A percentile compares a stretch with the other conserved stretches of the same genome.
phyloP scores from a whole-genome alignment of 225 moss, liverwort and hornwort species.

The Physcomitrium patens region DNA sequence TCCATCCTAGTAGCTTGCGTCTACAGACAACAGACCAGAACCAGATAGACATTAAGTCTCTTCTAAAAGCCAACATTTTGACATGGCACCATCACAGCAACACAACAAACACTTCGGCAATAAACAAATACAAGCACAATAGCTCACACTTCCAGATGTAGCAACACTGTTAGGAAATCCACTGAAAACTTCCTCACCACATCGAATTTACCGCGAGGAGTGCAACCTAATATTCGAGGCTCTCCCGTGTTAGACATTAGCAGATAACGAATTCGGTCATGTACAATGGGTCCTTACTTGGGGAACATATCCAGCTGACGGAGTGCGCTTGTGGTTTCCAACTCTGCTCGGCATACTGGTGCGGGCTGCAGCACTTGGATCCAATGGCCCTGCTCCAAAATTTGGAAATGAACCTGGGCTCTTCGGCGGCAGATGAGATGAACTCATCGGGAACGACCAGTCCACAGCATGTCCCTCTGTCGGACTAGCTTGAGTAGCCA shows the following conservation, averaged over 20 bases:
- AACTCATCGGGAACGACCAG: conserved; percentile 61
- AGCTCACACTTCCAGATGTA: no score
- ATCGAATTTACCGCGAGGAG: no score
- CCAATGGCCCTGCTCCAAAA: conserved; percentile 44
- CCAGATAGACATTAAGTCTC: conserved; percentile 1
- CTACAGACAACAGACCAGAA: conserved; percentile 21
- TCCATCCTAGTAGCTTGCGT: conserved; percentile 71
- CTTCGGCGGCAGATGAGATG: conserved; percentile 62
- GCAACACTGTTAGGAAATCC: neutral
- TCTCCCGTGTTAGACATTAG: no score
- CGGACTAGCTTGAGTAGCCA: conserved; percentile 36
- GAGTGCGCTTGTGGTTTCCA: conserved; percentile 59
- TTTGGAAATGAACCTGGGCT: conserved; percentile 54
- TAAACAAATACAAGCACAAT: no score
- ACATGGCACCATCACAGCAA: no score
- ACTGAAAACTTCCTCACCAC: neutral
- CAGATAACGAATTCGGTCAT: no score
- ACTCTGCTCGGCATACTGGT: conserved; percentile 30
- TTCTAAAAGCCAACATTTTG: no score
- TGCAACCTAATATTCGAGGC: no score
- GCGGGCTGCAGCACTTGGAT: conserved; percentile 37
- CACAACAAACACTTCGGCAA: no score
- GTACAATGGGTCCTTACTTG: conserved; percentile 31
- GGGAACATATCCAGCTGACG: conserved; percentile 53
- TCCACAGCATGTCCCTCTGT: conserved; percentile 43